A percentile compares a stretch with the other conserved stretches of the same genome.
Conservation (phyloP, 768 basidiomycete genomes). For the Clathrus columnatus region DNA sequence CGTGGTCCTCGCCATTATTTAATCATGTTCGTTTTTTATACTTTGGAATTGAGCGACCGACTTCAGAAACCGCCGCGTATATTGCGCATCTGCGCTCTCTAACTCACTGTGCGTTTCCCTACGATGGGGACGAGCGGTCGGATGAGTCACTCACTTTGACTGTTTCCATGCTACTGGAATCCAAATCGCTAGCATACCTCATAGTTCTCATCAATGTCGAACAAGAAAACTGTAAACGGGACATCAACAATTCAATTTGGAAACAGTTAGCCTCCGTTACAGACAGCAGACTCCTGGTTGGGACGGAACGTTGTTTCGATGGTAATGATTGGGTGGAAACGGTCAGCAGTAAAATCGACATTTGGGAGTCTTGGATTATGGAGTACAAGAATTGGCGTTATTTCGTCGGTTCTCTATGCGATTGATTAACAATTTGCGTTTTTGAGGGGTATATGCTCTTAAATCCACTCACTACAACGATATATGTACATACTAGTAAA, state of each 20-base stretch:
- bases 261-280: not conserved
- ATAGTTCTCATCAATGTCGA: conserved; percentile 4
- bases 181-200: not conserved
- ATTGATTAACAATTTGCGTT: too few relatives aligned
- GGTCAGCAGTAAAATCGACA: not conserved
- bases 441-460: not conserved
- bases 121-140: conserved; percentile 6
- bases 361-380: not conserved
- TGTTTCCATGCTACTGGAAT: not conserved
- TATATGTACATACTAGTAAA: too few relatives aligned
- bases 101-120: conserved; percentile 5
- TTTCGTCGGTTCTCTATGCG: not conserved
- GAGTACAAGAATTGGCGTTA: not conserved
- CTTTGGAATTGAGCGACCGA: conserved; percentile 4
- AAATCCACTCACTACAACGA: too few relatives aligned
- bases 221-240: not conserved
- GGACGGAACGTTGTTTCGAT: conserved; percentile 2
- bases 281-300: conserved; percentile 3
- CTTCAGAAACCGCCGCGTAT: conserved; percentile 4
- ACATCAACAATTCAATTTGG: conserved; percentile 8
- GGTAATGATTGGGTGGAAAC: conserved; percentile 4
- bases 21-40: not conserved
- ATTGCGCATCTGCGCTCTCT: conserved; percentile 3
- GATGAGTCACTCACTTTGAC: conserved; percentile 1
- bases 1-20: conserved; percentile 6